Percentiles rank a stretch among this genome's conserved stretches.
Evolutionary conservation across 208 protist species (phyloP).

Genomic region (Leishmania arabica): DNA sequence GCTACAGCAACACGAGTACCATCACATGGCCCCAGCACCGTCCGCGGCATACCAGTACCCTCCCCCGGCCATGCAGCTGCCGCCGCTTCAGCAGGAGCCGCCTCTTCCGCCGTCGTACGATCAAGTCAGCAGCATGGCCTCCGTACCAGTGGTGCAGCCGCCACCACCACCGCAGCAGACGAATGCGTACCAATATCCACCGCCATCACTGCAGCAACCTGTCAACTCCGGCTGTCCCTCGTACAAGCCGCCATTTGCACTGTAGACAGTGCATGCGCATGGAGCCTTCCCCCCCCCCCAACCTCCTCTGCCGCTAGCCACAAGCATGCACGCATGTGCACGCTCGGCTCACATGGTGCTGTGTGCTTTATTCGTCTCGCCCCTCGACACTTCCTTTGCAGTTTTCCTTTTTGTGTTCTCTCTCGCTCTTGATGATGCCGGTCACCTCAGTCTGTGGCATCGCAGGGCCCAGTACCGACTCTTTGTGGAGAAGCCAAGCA

Average conservation of each 20-base stretch:
- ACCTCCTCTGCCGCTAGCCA: neutral
- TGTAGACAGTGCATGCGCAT: constrained; percentile 3
- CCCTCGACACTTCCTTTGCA: neutral
- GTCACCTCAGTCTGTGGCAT: neutral
- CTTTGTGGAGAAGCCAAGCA: neutral
- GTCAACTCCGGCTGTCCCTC: constrained; percentile 8
- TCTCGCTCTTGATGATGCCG: neutral
- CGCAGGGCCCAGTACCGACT: neutral
- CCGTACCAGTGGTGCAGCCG: constrained; percentile 1
- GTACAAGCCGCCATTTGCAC: constrained; percentile 30
- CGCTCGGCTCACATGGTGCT: neutral
- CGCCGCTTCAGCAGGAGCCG: neutral
- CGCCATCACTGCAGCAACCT: constrained; percentile 11
- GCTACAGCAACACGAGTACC: constrained; percentile 9
- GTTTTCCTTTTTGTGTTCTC: neutral
- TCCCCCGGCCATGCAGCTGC: neutral
- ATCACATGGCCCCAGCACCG: neutral
- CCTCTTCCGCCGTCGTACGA: constrained; percentile 28
- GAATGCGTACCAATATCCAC: constrained; percentile 27
- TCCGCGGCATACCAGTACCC: constrained; percentile 5
- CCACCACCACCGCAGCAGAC: neutral
- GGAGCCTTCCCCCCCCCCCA: neutral
- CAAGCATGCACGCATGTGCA: neutral
- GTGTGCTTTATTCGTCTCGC: neutral
- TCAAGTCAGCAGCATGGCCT: constrained; percentile 18